phyloP scores from a whole-genome alignment of 768 basidiomycete species.

The Amanita phalloides region DNA sequence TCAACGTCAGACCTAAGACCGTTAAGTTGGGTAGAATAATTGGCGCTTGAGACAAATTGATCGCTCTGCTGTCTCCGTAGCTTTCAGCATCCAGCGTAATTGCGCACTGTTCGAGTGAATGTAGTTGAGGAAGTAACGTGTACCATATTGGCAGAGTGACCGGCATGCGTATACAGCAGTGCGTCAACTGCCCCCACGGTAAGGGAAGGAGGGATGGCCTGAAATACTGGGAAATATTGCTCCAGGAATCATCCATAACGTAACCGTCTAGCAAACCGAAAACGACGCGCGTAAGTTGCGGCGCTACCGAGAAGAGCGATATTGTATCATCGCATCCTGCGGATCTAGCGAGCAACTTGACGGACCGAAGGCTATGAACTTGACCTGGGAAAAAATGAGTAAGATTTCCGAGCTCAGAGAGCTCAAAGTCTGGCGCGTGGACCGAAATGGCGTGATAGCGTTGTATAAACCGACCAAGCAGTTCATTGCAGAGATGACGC shows the following conservation, averaged over 20 bases:
- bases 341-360: not conserved
- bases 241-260: not conserved
- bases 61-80: not conserved
- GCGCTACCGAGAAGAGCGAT: not conserved
- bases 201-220: not conserved
- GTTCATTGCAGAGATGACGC: not conserved
- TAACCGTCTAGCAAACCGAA: slow-evolving; percentile 1
- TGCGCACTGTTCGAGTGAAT: slow-evolving; percentile 1
- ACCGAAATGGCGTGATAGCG: not conserved
- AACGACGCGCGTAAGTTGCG: not conserved
- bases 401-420: not conserved
- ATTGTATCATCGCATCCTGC: not conserved
- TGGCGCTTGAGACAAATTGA: not conserved
- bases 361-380: not conserved
- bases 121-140: not conserved
- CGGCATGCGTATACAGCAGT: not conserved
- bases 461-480: not conserved
- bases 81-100: not conserved
- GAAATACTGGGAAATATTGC: slow-evolving; percentile 1
- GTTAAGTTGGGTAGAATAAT: not conserved
- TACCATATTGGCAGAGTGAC: not conserved
- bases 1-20: not conserved
- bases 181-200: slow-evolving; percentile 1
- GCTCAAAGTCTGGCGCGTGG: not conserved
- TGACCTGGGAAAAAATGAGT: not conserved